Evolutionary conservation across 1,284 basidiomycete species (phyloP), one percentile per base, ranked within the genome.

Genomic region (Leccinum insolens): DNA sequence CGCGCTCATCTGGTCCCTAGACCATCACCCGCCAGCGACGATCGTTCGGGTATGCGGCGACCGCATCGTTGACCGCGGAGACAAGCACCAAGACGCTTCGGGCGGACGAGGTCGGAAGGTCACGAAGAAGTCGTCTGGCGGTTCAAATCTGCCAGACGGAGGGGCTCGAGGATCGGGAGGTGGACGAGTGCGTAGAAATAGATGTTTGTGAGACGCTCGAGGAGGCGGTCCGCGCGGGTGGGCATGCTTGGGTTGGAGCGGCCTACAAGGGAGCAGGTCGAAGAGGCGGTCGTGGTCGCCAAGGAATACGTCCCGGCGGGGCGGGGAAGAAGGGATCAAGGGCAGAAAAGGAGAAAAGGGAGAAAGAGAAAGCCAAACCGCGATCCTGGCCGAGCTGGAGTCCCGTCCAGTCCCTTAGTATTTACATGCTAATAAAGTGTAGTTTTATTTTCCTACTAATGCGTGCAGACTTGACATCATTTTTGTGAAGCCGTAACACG

Each of bases 11-110:
- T 98, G 94, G 94, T 79, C 86, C 1, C 64, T 90, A 68, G 85
- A 88, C 20, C 77, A 82, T 31, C 77, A 82, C 22, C 85, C 90
- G 0, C 81, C 73, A 2, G 80, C 86, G 0, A 87, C 77, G 69
- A 79, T 93, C 14, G 89, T 94, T 70, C 88, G 92, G 0, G 83
- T 96, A 46, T 95, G 92, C 74, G 85, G 87, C 2, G 89, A 93
- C 69, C 90, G 95, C 17, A 85, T 98, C 61, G 74, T 87, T 6
- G 71, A 71, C 22, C 91, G 96, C 4, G 96, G 95, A 0, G 86
- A 89, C 7, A 93, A 92, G 69, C 96, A 98, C 80, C 96, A 37
- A 97, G 76, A 86, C 87, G 0, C 86, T 98, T 0, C 85, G 85
- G 55, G 88, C 91, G 0, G 89, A 94, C 25, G 70, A 71, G 2